Percentiles rank a stretch among this genome's conserved stretches.
These are phyloP conservation scores for Exophiala sp. DNA, from an alignment of 2,329 filamentous ascomycete genomes.

Conservation along the genomic window DNA sequence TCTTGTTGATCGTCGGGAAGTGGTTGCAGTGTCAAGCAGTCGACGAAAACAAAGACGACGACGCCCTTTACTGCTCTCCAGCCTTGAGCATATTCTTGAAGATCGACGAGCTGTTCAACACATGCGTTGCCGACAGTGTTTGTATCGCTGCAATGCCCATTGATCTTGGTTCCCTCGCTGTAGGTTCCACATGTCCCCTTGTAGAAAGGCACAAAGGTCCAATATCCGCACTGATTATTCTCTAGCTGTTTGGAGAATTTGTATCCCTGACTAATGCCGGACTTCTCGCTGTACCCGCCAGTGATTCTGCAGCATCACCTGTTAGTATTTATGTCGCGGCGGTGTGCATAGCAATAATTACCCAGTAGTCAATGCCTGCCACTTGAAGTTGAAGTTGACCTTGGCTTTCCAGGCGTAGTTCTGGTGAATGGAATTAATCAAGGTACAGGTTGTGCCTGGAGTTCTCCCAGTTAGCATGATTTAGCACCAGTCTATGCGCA, in stretches of 20 bases:
- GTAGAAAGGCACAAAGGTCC: slow-evolving; percentile 9
- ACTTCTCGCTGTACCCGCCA: slow-evolving; percentile 5
- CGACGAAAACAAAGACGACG: slow-evolving; percentile 8
- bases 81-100: slow-evolving; percentile 65
- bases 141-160: not conserved
- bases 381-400: slow-evolving; percentile 4
- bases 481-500: not conserved
- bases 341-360: not conserved
- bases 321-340: not conserved
- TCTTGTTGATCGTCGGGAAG: slow-evolving; percentile 5
- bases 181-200: slow-evolving; percentile 6
- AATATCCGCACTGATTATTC: slow-evolving; percentile 11
- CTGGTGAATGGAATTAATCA: not conserved
- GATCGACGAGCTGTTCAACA: slow-evolving; percentile 61
- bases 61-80: slow-evolving; percentile 2
- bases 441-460: slow-evolving; percentile 1
- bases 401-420: slow-evolving; percentile 1
- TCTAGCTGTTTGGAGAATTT: slow-evolving; percentile 5
- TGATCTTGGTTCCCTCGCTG: not conserved
- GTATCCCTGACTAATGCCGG: slow-evolving; percentile 5
- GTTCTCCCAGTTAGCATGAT: not conserved
- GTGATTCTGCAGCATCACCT: not conserved
- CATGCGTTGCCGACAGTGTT: slow-evolving; percentile 3
- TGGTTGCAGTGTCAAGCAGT: slow-evolving; percentile 7
- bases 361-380: not conserved